Evolutionary conservation across 2,329 filamentous ascomycete genomes (phyloP).

Genomic region (Leptographium galeiforme): DNA sequence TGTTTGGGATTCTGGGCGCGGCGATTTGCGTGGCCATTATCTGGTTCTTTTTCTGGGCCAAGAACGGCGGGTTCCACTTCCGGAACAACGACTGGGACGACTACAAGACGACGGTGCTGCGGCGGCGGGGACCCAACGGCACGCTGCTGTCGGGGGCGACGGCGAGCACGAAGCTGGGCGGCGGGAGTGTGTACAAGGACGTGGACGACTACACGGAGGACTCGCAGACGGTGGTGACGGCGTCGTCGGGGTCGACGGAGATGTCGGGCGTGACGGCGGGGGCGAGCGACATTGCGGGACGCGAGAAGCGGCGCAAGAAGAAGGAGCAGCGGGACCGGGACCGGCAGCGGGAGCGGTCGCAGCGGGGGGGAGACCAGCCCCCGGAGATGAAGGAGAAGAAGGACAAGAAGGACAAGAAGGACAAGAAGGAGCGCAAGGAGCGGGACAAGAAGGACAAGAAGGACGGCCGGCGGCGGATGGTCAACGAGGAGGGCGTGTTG

Average conservation of each 20-base stretch:
- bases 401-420: slow-evolving; percentile 43
- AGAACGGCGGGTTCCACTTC: slow-evolving; percentile 88
- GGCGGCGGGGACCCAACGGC: slow-evolving; percentile 80
- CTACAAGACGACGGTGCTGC: slow-evolving; percentile 88
- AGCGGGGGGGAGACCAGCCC: slow-evolving; percentile 21
- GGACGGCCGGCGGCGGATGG: slow-evolving; percentile 25
- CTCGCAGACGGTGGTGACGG: slow-evolving; percentile 22
- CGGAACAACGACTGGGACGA: slow-evolving; percentile 86
- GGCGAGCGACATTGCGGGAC: slow-evolving; percentile 39
- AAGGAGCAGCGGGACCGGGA: slow-evolving; percentile 41
- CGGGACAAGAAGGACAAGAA: slow-evolving; percentile 38
- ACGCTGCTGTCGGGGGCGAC: slow-evolving; percentile 75
- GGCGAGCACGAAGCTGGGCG: slow-evolving; percentile 70
- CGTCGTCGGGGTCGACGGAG: slow-evolving; percentile 16
- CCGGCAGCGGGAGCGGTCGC: slow-evolving; percentile 27
- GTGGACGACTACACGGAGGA: slow-evolving; percentile 36
- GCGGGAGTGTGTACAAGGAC: slow-evolving; percentile 71
- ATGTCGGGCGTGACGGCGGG: slow-evolving; percentile 45
- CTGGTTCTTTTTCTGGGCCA: slow-evolving; percentile 99
- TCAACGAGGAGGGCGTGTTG: slow-evolving; percentile 46
- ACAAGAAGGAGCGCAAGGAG: slow-evolving; percentile 23
- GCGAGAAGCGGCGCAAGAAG: slow-evolving; percentile 38
- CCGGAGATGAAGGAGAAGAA: slow-evolving; percentile 23
- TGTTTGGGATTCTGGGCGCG: slow-evolving; percentile 75
- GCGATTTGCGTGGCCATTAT: slow-evolving; percentile 62